A percentile compares a stretch with the other conserved stretches of the same genome.
Evolutionary conservation across 2,329 filamentous ascomycete genomes (phyloP).

Genomic region (Hypomyces perniciosus): DNA sequence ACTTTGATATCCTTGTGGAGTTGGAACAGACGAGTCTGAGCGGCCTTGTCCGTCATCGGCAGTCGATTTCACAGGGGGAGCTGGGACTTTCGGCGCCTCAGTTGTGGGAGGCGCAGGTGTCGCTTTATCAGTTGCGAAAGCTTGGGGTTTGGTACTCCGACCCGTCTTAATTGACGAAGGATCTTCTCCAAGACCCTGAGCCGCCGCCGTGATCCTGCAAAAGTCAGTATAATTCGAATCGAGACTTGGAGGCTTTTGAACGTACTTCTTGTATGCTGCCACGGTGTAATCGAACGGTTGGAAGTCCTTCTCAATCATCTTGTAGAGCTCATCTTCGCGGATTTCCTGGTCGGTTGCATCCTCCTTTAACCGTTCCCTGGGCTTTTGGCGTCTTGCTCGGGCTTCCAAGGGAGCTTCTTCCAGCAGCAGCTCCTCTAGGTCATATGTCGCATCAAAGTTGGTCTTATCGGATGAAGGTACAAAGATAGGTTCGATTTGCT

Average conservation of each 20-base stretch:
- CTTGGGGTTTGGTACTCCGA: slow-evolving; percentile 31
- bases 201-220: slow-evolving; percentile 32
- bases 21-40: slow-evolving; percentile 25
- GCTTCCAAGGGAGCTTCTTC: slow-evolving; percentile 95
- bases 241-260: background rate
- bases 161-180: background rate
- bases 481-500: slow-evolving; percentile 87
- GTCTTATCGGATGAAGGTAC: slow-evolving; percentile 94
- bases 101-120: slow-evolving; percentile 30
- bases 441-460: slow-evolving; percentile 98
- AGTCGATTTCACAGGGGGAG: slow-evolving; percentile 8
- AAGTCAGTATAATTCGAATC: slow-evolving; percentile 14
- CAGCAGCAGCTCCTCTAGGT: slow-evolving; percentile 85
- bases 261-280: slow-evolving; percentile 69
- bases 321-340: slow-evolving; percentile 86
- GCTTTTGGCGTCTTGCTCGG: slow-evolving; percentile 86
- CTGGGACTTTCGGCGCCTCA: slow-evolving; percentile 8
- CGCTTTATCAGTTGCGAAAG: slow-evolving; percentile 47
- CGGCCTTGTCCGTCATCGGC: slow-evolving; percentile 21
- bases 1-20: slow-evolving; percentile 42
- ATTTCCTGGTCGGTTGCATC: slow-evolving; percentile 95
- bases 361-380: slow-evolving; percentile 82
- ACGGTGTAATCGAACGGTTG: slow-evolving; percentile 92
- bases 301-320: slow-evolving; percentile 90
- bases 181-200: slow-evolving; percentile 3